phyloP scores from a whole-genome alignment of 805 yeast species.

The Jamesozyma piceae region DNA sequence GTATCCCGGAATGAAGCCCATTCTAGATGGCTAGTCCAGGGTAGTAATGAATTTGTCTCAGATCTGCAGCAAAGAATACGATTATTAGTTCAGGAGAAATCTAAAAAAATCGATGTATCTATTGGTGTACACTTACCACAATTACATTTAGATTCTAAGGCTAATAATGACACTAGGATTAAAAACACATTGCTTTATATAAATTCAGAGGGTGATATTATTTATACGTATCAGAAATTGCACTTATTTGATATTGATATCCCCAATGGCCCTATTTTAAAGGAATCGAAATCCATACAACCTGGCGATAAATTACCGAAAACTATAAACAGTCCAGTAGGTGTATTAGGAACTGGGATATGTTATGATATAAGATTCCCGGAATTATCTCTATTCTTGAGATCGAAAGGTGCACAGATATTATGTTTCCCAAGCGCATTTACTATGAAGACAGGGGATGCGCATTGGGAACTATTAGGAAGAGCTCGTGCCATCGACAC shows the following conservation, averaged over 20 bases:
- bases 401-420: constrained; percentile 65
- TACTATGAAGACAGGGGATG: constrained; percentile 81
- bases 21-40: constrained; percentile 51
- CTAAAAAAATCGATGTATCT: constrained; percentile 50
- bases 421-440: constrained; percentile 86
- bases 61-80: constrained; percentile 38
- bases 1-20: constrained; percentile 62
- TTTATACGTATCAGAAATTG: constrained; percentile 68
- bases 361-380: constrained; percentile 89
- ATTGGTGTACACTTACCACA: constrained; percentile 90
- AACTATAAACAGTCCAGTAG: constrained; percentile 53
- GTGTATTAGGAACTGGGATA: constrained; percentile 60
- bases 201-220: constrained; percentile 50
- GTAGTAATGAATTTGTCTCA: constrained; percentile 36
- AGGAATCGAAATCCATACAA: constrained; percentile 72
- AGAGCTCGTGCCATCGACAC: constrained; percentile 81
- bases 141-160: constrained; percentile 58
- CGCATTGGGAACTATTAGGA: constrained; percentile 81
- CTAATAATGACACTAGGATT: constrained; percentile 36
- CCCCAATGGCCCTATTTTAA: constrained; percentile 65
- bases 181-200: constrained; percentile 71
- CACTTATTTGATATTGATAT: constrained; percentile 87
- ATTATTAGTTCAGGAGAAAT: constrained; percentile 29
- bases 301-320: constrained; percentile 51
- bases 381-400: constrained; percentile 56